Evolutionary conservation across 2,329 filamentous ascomycete species (phyloP).

Genomic region (Diatrype stigma): DNA sequence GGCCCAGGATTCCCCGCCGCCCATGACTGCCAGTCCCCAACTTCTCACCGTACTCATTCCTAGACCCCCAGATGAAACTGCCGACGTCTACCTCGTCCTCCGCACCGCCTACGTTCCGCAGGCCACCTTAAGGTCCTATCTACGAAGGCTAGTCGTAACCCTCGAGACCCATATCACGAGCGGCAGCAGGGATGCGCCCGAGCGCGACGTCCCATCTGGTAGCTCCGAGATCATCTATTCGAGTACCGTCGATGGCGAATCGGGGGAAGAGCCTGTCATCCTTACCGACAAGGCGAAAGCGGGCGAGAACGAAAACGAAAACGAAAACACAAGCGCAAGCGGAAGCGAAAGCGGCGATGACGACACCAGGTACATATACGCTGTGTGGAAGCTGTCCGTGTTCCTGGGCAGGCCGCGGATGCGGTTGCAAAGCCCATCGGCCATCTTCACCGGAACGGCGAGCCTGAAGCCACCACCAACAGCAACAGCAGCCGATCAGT

Average conservation of each 20-base stretch:
- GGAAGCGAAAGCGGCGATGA: slow-evolving; percentile 14
- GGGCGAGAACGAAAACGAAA: slow-evolving; percentile 13
- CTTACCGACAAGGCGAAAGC: slow-evolving; percentile 37
- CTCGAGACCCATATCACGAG: slow-evolving; percentile 65
- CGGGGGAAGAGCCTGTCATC: slow-evolving; percentile 47
- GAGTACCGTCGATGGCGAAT: slow-evolving; percentile 45
- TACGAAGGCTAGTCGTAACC: slow-evolving; percentile 60
- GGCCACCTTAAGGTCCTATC: slow-evolving; percentile 50
- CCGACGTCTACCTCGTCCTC: slow-evolving; percentile 65
- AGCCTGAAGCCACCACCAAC: slow-evolving; percentile 51
- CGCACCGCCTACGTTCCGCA: slow-evolving; percentile 59
- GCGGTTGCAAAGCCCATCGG: slow-evolving; percentile 60
- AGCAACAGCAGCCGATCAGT: slow-evolving; percentile 38
- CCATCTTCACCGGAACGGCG: slow-evolving; percentile 61
- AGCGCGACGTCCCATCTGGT: slow-evolving; percentile 39
- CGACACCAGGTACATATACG: slow-evolving; percentile 41
- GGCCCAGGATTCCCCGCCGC: slow-evolving; percentile 25
- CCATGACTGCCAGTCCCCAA: slow-evolving; percentile 24
- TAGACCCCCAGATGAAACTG: slow-evolving; percentile 66
- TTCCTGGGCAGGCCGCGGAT: slow-evolving; percentile 57
- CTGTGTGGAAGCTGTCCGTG: slow-evolving; percentile 57
- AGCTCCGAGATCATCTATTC: slow-evolving; percentile 58
- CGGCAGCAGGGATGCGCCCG: slow-evolving; percentile 44
- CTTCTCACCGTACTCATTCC: slow-evolving; percentile 43
- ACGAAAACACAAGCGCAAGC: too few species aligned